Evolutionary conservation across 2,329 filamentous ascomycete species (phyloP).

Genomic region (Teratosphaeria epicoccoides): DNA sequence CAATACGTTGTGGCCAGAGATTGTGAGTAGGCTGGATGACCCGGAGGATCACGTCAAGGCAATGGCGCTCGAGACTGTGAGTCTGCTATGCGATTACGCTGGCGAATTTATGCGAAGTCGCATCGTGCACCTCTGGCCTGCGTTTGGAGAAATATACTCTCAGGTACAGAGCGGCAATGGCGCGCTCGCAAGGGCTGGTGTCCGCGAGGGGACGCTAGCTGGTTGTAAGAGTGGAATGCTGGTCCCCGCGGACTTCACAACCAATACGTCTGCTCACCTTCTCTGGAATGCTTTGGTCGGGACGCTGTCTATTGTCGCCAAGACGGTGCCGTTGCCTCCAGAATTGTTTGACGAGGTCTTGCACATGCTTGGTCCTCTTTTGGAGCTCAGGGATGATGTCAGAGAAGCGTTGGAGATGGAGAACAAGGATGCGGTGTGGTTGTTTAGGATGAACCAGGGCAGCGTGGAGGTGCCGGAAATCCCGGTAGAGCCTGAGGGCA

Average conservation of each 20-base stretch:
- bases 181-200: not conserved
- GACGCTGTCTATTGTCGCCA: constrained; percentile 51
- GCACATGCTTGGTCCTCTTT: constrained; percentile 42
- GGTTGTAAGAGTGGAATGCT: constrained; percentile 32
- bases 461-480: not conserved
- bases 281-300: constrained; percentile 53
- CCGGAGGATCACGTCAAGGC: constrained; percentile 57
- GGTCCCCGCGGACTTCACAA: not conserved
- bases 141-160: constrained; percentile 16
- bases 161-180: not conserved
- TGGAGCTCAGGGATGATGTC: constrained; percentile 32
- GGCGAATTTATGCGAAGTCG: constrained; percentile 72
- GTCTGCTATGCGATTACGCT: constrained; percentile 57
- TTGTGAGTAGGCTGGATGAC: constrained; percentile 58
- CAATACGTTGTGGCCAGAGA: constrained; percentile 81
- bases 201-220: constrained; percentile 13
- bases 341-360: constrained; percentile 62
- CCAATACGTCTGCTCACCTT: constrained; percentile 45
- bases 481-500: not conserved
- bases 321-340: constrained; percentile 54
- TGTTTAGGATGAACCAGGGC: constrained; percentile 37
- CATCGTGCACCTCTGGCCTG: constrained; percentile 61
- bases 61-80: constrained; percentile 59
- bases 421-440: constrained; percentile 70
- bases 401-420: constrained; percentile 49